phyloP scores from a whole-genome alignment of 495 filamentous ascomycete species.

The Viridothelium virens region DNA sequence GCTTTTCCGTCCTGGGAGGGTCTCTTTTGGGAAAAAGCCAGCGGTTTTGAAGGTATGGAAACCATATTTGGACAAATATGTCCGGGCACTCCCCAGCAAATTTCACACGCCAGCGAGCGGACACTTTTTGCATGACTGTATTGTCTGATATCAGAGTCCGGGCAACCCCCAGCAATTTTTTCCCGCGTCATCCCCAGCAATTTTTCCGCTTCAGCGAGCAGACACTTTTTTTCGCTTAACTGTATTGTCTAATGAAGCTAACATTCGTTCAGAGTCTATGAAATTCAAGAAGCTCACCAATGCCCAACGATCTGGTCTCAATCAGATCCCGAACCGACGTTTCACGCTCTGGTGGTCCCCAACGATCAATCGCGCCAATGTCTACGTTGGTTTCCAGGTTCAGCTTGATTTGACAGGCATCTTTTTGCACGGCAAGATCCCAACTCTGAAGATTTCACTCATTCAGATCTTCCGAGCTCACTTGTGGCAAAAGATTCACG shows the following conservation, averaged over 20 bases:
- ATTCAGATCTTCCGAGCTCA: conserved; percentile 99
- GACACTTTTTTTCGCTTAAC: too few relatives aligned
- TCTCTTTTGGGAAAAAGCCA: conserved; percentile 91
- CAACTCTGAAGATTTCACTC: conserved; percentile 93
- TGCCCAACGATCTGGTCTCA: conserved; percentile 94
- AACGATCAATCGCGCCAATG: conserved; percentile 67
- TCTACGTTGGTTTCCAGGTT: conserved; percentile 96
- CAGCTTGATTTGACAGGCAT: conserved; percentile 98
- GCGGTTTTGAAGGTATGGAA: too few relatives aligned
- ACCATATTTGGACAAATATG: too few relatives aligned
- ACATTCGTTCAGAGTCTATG: conserved; percentile 77
- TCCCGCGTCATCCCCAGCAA: too few relatives aligned
- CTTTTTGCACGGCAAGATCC: conserved; percentile 99
- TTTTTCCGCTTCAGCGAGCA: too few relatives aligned
- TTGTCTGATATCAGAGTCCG: too few relatives aligned
- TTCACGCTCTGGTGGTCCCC: conserved; percentile 99
- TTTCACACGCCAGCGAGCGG: too few relatives aligned
- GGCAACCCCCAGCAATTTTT: too few relatives aligned
- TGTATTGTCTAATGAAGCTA: too few relatives aligned
- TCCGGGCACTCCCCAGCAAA: too few relatives aligned
- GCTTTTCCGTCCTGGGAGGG: conserved; percentile 99
- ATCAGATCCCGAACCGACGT: conserved; percentile 98
- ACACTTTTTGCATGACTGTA: too few relatives aligned
- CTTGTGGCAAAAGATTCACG: conserved; percentile 99
- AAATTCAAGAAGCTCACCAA: conserved; percentile 99